Conservation (phyloP, 768 basidiomycete species). For the Lactarius hengduanensis region DNA sequence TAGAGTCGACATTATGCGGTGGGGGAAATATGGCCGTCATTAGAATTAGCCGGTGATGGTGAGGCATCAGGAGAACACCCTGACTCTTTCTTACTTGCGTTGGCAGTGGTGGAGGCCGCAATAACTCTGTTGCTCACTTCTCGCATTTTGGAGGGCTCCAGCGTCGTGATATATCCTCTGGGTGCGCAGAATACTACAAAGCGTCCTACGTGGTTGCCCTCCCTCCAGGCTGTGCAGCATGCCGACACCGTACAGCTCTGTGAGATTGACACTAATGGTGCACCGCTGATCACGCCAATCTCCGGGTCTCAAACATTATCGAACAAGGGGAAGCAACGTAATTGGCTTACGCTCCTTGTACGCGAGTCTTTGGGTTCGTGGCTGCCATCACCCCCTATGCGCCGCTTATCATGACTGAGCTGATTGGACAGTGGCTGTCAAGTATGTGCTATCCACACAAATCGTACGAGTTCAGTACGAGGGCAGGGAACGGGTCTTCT, state of each 20-base stretch:
- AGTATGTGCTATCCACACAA: conserved; percentile 62
- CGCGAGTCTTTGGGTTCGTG: conserved; percentile 66
- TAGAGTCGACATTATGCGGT: conserved; percentile 55
- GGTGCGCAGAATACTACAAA: conserved; percentile 37
- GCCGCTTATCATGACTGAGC: background rate
- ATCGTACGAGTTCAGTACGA: conserved; percentile 64
- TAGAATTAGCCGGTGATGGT: conserved; percentile 60
- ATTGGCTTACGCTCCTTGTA: conserved; percentile 68
- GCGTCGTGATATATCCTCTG: conserved; percentile 50
- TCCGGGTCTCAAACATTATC: conserved; percentile 16
- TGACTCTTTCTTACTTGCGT: conserved; percentile 1
- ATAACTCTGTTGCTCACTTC: conserved; percentile 61
- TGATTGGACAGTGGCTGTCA: conserved; percentile 58
- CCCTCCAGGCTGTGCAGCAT: conserved; percentile 48
- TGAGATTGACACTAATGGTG: conserved; percentile 40
- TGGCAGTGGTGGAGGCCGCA: conserved; percentile 54
- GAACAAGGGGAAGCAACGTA: conserved; percentile 42
- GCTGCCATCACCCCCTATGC: conserved; percentile 19
- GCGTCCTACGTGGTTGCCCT: conserved; percentile 47
- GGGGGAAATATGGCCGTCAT: conserved; percentile 75
- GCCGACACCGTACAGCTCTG: conserved; percentile 53
- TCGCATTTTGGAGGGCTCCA: conserved; percentile 48
- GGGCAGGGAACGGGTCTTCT: conserved; percentile 55
- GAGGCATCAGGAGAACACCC: conserved; percentile 33
- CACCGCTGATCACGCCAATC: conserved; percentile 8